Conservation (phyloP, 129 eudicot species). For the Calendula officinalis region DNA sequence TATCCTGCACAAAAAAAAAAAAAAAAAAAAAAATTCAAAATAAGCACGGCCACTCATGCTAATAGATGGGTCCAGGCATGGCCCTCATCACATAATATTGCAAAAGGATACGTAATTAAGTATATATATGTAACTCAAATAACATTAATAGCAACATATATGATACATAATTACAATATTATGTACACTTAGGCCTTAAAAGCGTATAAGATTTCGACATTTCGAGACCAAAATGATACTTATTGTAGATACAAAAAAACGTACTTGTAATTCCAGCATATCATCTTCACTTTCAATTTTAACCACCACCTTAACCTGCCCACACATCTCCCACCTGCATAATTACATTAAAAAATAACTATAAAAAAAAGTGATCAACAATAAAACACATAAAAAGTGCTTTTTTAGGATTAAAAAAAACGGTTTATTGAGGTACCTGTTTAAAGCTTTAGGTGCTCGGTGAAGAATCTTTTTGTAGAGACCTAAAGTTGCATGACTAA, state of each 20-base stretch:
- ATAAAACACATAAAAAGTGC: background rate
- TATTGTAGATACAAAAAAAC: background rate
- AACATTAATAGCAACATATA: too few species aligned
- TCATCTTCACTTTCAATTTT: conserved; percentile 94
- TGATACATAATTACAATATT: too few species aligned
- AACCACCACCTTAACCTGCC: conserved; percentile 98
- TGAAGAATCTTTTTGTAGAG: conserved; percentile 79
- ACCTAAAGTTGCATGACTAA: conserved; percentile 95
- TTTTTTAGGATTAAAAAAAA: background rate
- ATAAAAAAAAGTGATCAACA: background rate
- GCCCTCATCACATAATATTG: too few species aligned
- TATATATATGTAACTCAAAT: too few species aligned
- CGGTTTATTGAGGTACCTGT: conserved; percentile 49
- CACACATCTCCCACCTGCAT: conserved; percentile 99
- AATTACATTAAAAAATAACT: background rate
- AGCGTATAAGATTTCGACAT: too few species aligned
- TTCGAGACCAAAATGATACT: background rate
- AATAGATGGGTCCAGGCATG: too few species aligned
- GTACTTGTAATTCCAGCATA: conserved; percentile 84
- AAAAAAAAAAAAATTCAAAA: background rate
- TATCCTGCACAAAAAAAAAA: conserved; percentile 48
- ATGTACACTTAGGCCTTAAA: too few species aligned
- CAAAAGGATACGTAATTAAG: too few species aligned
- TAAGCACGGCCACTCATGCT: background rate
- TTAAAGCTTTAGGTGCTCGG: conserved; percentile 89